Base-by-base conservation (phyloP, 1,284 basidiomycete species). In the Cystobasidium pallidum region DNA sequence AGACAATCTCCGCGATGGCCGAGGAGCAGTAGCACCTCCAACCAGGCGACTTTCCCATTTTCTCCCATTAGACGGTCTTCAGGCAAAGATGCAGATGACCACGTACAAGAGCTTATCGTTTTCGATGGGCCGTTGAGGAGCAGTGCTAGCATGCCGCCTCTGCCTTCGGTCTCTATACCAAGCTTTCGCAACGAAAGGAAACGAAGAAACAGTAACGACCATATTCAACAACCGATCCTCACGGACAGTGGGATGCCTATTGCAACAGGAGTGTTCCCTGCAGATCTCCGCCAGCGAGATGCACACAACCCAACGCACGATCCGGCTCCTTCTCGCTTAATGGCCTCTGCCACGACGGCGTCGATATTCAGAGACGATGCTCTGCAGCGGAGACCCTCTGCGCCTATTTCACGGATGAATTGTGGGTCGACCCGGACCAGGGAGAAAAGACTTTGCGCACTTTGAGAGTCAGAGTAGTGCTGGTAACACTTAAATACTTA, bases 331-430 rank as follows among this genome's bases (percentile, higher is more conserved):
- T n/a, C 15, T 34, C 54, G 28, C 30, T 34, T 36, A 10, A n/a
- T 13, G 11, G 10, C 45, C 19, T 6, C 10, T 47, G 11, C 52
- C 13, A 34, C 32, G 54, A 17, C 54, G 1, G 30, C 54, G 3
- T 57, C 54, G 11, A 34, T 57, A 57, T 4, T 36, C 19, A 57
- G 30, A 19, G 30, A 57, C 34, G 54, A 57, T 19, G 54, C 54
- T n/a, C n/a, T 57, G 19, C 54, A 57, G 54, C 54, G 54, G 7
- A 57, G 54, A 36, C 32, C 36, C 6, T 57, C 54, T 19, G 32
- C 54, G n/a, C 54, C 54, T 36, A 19, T 21, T n/a, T n/a, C 28
- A 19, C 34, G 54, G 32, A 57, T 15, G 13, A n/a, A 55, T 55
- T 30, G 13, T 28, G 52, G 52, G 32, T 3, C 13, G 54, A 15